Conservation (phyloP, 1,139 yeast genomes). For the Saccharomycopsis hybrid region DNA sequence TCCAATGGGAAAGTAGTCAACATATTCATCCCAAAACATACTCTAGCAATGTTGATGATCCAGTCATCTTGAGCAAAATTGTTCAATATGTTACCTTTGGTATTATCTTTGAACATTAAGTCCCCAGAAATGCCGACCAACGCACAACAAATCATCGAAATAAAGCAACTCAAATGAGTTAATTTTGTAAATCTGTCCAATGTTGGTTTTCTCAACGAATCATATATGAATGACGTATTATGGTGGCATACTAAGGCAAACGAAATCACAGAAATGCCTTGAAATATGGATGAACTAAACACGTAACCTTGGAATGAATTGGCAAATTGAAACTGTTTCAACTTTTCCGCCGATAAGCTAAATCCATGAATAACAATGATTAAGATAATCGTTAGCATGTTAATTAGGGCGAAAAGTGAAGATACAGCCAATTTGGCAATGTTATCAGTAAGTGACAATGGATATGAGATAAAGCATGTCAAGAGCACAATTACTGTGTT, state of each 20-base stretch:
- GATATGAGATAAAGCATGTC: conserved; percentile 71
- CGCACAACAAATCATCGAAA: conserved; percentile 75
- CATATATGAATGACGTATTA: conserved; percentile 82
- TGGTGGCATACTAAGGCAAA: conserved; percentile 96
- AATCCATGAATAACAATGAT: conserved; percentile 65
- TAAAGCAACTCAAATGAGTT: conserved; percentile 78
- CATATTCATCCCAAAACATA: conserved; percentile 93
- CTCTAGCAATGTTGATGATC: conserved; percentile 75
- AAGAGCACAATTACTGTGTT: conserved; percentile 63
- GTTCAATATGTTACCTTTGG: conserved; percentile 82
- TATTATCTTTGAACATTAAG: conserved; percentile 63
- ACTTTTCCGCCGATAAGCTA: conserved; percentile 4
- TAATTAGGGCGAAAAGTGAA: conserved; percentile 75
- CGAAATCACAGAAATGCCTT: conserved; percentile 86
- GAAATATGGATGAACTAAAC: conserved; percentile 58
- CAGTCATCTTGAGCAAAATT: conserved; percentile 73
- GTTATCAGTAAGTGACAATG: conserved; percentile 72
- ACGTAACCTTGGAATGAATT: conserved; percentile 17
- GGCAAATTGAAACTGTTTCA: conserved; percentile 5
- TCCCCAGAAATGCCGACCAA: conserved; percentile 79
- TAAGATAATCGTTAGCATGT: conserved; percentile 73
- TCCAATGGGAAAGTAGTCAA: conserved; percentile 89
- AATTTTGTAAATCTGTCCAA: conserved; percentile 65
- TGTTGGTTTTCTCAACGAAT: conserved; percentile 72
- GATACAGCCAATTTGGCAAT: conserved; percentile 86